phyloP scores from a whole-genome alignment of 768 basidiomycete species.

The Hygrophorus pudorinus region DNA sequence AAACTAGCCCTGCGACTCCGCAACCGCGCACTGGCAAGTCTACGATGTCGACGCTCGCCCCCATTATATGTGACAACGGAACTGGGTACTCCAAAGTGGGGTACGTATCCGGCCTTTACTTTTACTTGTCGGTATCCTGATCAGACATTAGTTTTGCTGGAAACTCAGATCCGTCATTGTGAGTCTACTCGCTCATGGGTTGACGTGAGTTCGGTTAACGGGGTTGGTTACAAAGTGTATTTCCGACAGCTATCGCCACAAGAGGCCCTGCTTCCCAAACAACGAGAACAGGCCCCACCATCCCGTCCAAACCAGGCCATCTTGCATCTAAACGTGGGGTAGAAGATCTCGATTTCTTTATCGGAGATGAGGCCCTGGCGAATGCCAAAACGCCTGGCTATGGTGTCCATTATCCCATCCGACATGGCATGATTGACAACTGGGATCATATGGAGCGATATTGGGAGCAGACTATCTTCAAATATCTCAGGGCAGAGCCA shows the following conservation, averaged over 20 bases:
- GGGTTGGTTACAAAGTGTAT: constrained; percentile 49
- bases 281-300: constrained; percentile 56
- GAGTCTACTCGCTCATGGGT: constrained; percentile 22
- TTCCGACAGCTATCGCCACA: constrained; percentile 95
- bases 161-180: constrained; percentile 98
- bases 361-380: constrained; percentile 95
- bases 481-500: constrained; percentile 95
- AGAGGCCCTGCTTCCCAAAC: constrained; percentile 54
- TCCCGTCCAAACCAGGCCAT: constrained; percentile 81
- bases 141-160: constrained; percentile 71
- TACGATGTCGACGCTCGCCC: constrained; percentile 76
- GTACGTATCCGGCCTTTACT: constrained; percentile 33
- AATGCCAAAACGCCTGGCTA: constrained; percentile 94
- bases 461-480: constrained; percentile 99
- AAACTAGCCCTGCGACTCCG: not conserved
- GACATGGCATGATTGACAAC: constrained; percentile 96
- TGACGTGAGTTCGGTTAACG: constrained; percentile 7
- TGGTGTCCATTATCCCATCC: constrained; percentile 90
- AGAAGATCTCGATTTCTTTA: constrained; percentile 99
- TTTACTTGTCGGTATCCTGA: constrained; percentile 4
- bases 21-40: too few species aligned
- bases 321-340: constrained; percentile 95
- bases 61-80: constrained; percentile 97
- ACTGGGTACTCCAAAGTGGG: constrained; percentile 97
- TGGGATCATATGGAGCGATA: constrained; percentile 99